Base-by-base conservation (phyloP, 2,329 filamentous ascomycete species). In the Pezicula carpinea region DNA sequence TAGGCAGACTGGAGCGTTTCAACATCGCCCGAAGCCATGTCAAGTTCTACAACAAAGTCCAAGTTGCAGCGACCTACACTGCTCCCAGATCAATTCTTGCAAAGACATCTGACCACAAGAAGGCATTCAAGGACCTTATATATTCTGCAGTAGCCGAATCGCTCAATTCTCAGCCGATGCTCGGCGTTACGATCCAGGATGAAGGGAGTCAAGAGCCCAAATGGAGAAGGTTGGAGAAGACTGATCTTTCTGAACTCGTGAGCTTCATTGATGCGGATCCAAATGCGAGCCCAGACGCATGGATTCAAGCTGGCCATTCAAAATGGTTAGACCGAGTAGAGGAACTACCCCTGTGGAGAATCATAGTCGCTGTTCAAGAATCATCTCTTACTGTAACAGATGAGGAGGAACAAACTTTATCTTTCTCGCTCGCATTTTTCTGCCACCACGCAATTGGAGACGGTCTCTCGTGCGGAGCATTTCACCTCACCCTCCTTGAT, bases 361-460 rank as follows among this genome's bases (percentile, higher is more conserved):
- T 53, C 15, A 36, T 52, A 8, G 44, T 55, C n/a, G 46, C 41
- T 13, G 15, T 45, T 19, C 41, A 43, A 4, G 15, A 22, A 3
- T 13, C 35, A 3, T 5, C 1, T 15, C 6, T 44, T 40, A 21
- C n/a, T 8, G 6, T 18, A 18, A 13, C 35, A 23, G 26, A 19
- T 10, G 8, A 34, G 29, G 23, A 26, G 14, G 15, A 31, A 8
- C 11, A 26, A 17, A 36, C n/a, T 6, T 22, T 49, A 6, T 26
- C 22, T 2, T 57, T 57, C 17, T 22, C 44, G 3, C 14, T 79
- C 14, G 54, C 70, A 7, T 76, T 80, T 54, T 66, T 68, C 14
- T 74, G 64, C 32, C 78, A 82, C 49, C 79, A 82, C 51, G 66
- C 69, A 0, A 66, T 81, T 14, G 68, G 69, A 18, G 79, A 82